These are phyloP conservation scores for Sugiyamaella chiloensis DNA, from an alignment of 805 yeast genomes.

Conservation along the genomic window DNA sequence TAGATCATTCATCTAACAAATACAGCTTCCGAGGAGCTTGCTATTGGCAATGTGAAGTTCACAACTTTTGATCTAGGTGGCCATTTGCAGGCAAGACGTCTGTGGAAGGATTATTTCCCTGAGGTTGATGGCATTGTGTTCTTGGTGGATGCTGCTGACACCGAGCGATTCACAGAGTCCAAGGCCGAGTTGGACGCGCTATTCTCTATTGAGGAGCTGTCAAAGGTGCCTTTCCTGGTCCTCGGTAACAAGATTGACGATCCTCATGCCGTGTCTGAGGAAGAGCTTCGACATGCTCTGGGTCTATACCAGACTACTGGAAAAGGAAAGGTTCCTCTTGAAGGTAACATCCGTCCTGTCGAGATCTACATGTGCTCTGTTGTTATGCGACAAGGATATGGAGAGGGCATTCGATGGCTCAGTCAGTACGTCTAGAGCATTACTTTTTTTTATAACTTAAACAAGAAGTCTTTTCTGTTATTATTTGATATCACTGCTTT, in stretches of 20 bases:
- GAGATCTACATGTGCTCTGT: conserved; percentile 98
- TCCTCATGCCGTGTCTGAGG: conserved; percentile 91
- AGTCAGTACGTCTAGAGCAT: conserved; percentile 77
- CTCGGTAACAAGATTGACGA: conserved; percentile 97
- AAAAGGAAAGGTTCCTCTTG: conserved; percentile 66
- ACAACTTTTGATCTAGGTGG: conserved; percentile 99
- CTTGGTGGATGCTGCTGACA: conserved; percentile 95
- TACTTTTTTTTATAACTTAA: neutral
- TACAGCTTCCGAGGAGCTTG: conserved; percentile 87
- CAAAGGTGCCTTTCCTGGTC: conserved; percentile 84
- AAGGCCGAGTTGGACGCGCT: conserved; percentile 92
- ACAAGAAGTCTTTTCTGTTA: neutral
- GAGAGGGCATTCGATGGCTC: conserved; percentile 97
- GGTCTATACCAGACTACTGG: conserved; percentile 90
- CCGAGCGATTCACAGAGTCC: conserved; percentile 91
- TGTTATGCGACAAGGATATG: conserved; percentile 98
- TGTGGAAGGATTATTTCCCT: conserved; percentile 99
- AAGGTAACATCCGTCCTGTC: conserved; percentile 78
- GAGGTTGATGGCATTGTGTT: conserved; percentile 98
- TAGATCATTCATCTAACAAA: too few relatives aligned
- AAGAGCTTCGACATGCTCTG: conserved; percentile 85
- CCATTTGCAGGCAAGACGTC: conserved; percentile 96
- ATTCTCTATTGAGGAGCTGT: conserved; percentile 87
- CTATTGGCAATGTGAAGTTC: conserved; percentile 93
- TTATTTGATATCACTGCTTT: neutral